A percentile compares a stretch with the other conserved stretches of the same genome.
Conservation (phyloP, 495 filamentous ascomycete species). For the Talaromyces adpressus region DNA sequence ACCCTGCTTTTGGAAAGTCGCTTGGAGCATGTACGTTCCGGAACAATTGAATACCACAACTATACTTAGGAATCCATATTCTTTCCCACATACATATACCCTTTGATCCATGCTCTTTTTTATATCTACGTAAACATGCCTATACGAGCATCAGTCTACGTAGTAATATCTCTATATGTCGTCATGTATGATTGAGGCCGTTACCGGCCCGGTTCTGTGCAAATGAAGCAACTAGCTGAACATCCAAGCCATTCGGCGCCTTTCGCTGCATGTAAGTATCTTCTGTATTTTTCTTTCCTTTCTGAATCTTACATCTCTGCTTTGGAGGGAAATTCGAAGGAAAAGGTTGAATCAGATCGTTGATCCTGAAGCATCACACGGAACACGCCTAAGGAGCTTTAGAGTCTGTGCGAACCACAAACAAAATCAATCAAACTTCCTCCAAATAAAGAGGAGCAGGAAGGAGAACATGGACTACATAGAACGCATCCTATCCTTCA, state of each 20-base stretch:
- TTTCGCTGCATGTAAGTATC: background rate
- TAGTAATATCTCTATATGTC: too few species aligned
- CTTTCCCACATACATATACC: background rate
- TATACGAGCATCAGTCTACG: background rate
- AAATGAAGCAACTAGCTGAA: background rate
- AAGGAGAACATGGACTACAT: conserved; percentile 20
- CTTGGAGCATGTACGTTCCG: background rate
- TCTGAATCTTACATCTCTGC: background rate
- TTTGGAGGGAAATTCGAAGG: background rate
- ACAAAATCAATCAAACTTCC: background rate
- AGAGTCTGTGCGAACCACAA: background rate
- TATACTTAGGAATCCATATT: background rate
- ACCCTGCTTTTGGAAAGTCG: background rate
- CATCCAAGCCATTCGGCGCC: background rate
- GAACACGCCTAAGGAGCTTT: background rate
- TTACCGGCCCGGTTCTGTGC: background rate
- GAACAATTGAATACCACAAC: background rate
- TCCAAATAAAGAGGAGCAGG: background rate
- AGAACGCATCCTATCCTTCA: conserved; percentile 29
- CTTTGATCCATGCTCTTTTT: background rate
- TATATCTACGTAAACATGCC: background rate
- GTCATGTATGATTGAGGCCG: background rate
- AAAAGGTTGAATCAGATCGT: background rate
- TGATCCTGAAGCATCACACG: background rate
- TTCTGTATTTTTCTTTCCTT: background rate